Percentiles rank a stretch among this genome's conserved stretches.
These are phyloP conservation scores for Leishmania lainsoni DNA, from an alignment of 208 protist genomes.

Conservation along the genomic window DNA sequence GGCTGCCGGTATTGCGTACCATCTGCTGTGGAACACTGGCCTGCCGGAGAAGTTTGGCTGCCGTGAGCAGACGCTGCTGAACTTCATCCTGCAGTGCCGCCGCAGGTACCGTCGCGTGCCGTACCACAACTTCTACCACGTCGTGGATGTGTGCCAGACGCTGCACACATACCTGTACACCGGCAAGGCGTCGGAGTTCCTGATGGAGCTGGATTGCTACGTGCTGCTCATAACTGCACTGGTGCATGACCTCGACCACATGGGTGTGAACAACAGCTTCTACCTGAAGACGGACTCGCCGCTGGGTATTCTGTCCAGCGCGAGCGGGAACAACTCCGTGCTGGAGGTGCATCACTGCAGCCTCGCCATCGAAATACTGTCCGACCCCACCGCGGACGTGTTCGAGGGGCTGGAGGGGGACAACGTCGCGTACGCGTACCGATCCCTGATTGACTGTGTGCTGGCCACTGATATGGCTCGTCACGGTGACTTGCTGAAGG, in stretches of 20 bases:
- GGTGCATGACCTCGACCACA: conserved; percentile 88
- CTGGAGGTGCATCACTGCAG: conserved; percentile 91
- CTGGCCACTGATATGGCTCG: conserved; percentile 86
- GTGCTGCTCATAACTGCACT: conserved; percentile 80
- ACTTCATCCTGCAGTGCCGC: conserved; percentile 82
- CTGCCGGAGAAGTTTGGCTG: conserved; percentile 80
- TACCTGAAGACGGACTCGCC: conserved; percentile 89
- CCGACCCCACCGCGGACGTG: conserved; percentile 68
- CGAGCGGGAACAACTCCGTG: conserved; percentile 82
- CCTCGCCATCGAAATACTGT: conserved; percentile 85
- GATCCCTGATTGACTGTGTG: conserved; percentile 79
- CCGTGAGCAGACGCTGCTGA: conserved; percentile 67
- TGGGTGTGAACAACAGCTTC: conserved; percentile 93
- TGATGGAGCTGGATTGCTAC: conserved; percentile 82
- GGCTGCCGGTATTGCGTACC: conserved; percentile 50
- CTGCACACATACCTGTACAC: conserved; percentile 72
- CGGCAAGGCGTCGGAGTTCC: conserved; percentile 47
- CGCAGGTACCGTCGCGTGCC: conserved; percentile 83
- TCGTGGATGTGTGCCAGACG: conserved; percentile 84
- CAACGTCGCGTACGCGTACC: conserved; percentile 59
- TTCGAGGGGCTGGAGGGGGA: conserved; percentile 60
- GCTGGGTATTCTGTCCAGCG: conserved; percentile 80
- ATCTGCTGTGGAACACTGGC: conserved; percentile 60
- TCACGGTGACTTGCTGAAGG: conserved; percentile 28
- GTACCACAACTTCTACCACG: conserved; percentile 91